Evolutionary conservation across 495 filamentous ascomycete species (phyloP).

Genomic region (Penicillium steckii): DNA sequence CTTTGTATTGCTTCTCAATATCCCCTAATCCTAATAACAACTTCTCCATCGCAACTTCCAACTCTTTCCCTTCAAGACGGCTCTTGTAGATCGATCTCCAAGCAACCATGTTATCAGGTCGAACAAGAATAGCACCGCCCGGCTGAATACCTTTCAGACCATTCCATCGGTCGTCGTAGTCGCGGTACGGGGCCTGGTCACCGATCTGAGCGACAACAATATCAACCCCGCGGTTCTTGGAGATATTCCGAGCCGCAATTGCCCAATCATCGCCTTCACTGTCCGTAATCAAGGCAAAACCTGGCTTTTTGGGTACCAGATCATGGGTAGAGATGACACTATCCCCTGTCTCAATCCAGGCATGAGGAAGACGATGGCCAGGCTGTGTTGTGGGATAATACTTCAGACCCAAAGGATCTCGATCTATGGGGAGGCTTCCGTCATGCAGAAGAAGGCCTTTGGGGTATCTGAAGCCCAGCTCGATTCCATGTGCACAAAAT

Average conservation of each 20-base stretch:
- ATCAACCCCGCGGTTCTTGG: neutral
- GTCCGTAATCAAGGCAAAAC: neutral
- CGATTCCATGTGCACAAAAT: neutral
- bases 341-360: neutral
- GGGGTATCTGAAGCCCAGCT: neutral
- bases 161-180: neutral
- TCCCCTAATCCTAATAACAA: neutral
- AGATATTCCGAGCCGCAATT: neutral
- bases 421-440: neutral
- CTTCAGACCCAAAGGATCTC: neutral
- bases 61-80: neutral
- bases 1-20: neutral
- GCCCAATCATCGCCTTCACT: neutral
- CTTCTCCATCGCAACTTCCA: neutral
- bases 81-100: neutral
- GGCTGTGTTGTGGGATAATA: neutral
- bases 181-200: neutral
- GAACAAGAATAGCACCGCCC: neutral
- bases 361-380: neutral
- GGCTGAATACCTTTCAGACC: neutral
- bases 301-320: neutral
- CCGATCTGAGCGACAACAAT: neutral
- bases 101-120: neutral
- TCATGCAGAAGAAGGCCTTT: neutral
- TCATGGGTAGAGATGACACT: neutral